Evolutionary conservation across 2,329 filamentous ascomycete genomes (phyloP).

Genomic region (Hypomyces perniciosus): DNA sequence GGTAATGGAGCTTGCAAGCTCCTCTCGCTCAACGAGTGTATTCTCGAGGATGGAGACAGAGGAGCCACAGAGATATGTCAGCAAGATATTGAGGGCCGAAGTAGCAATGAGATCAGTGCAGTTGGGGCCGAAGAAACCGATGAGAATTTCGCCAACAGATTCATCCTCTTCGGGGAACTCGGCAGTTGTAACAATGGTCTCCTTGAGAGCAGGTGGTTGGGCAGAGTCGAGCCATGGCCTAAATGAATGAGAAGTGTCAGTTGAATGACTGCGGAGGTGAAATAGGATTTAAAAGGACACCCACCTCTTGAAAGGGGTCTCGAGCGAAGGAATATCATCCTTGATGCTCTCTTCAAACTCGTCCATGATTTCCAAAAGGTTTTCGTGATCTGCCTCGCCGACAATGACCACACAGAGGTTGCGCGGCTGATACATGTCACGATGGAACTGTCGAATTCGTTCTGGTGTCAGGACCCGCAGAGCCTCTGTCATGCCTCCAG

Average conservation of each 20-base stretch:
- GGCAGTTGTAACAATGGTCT: constrained; percentile 69
- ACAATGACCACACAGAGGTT: constrained; percentile 88
- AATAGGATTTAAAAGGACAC: constrained; percentile 16
- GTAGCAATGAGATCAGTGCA: constrained; percentile 63
- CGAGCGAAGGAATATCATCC: constrained; percentile 69
- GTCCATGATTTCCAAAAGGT: constrained; percentile 76
- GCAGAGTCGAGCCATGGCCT: constrained; percentile 83
- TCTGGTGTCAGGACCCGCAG: constrained; percentile 80
- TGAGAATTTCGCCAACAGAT: constrained; percentile 78
- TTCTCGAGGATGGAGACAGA: constrained; percentile 92
- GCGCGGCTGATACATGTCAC: constrained; percentile 95
- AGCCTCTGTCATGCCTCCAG: constrained; percentile 93
- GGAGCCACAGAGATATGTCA: constrained; percentile 86
- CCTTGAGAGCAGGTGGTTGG: constrained; percentile 64
- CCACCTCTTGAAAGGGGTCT: constrained; percentile 65
- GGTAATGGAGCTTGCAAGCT: constrained; percentile 79
- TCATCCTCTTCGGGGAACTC: constrained; percentile 97
- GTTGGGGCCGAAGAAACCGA: constrained; percentile 81
- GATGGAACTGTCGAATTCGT: constrained; percentile 89
- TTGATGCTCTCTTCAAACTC: constrained; percentile 83
- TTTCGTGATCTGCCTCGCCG: constrained; percentile 80
- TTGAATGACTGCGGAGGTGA: not conserved
- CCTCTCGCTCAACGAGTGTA: constrained; percentile 84
- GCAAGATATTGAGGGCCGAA: constrained; percentile 70
- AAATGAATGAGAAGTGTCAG: constrained; percentile 11